Percentiles rank a stretch among this genome's conserved stretches.
Evolutionary conservation across 441 rosid genomes (phyloP).

Genomic region (Pelargonium myrrhifolium): DNA sequence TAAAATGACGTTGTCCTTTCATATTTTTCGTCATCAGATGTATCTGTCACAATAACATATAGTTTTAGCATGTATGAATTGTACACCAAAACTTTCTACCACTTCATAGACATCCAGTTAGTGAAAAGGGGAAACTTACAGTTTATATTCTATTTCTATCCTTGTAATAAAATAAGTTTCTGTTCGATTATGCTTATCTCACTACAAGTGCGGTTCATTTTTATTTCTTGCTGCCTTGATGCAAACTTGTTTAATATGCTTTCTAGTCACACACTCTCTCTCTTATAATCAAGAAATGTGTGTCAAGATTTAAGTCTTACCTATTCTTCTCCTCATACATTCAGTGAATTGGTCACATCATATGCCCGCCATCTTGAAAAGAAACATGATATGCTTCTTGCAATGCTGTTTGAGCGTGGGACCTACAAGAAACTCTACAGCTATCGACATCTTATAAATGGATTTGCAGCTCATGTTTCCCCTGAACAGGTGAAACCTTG

Average conservation of each 20-base stretch:
- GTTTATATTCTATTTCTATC: too few species aligned
- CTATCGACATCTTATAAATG: constrained; percentile 90
- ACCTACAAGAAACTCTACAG: constrained; percentile 87
- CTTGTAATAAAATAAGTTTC: too few species aligned
- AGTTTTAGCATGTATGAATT: background rate
- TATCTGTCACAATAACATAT: background rate
- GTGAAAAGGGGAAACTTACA: background rate
- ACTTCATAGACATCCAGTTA: background rate
- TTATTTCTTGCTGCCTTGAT: too few species aligned
- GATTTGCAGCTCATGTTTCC: constrained; percentile 78
- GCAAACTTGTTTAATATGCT: too few species aligned
- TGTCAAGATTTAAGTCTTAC: too few species aligned
- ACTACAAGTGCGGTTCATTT: too few species aligned
- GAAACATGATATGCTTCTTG: constrained; percentile 91
- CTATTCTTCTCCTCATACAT: background rate
- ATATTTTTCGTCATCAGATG: background rate
- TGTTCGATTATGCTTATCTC: too few species aligned
- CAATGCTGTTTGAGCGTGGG: constrained; percentile 62
- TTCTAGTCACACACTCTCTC: too few species aligned
- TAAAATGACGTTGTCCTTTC: background rate
- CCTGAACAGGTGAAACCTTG: constrained; percentile 74
- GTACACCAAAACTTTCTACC: background rate
- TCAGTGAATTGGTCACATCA: constrained; percentile 73
- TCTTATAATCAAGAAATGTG: too few species aligned
- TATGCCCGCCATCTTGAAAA: constrained; percentile 79